Conservation (phyloP, 2,329 filamentous ascomycete species). For the Cladobotryum mycophilum region DNA sequence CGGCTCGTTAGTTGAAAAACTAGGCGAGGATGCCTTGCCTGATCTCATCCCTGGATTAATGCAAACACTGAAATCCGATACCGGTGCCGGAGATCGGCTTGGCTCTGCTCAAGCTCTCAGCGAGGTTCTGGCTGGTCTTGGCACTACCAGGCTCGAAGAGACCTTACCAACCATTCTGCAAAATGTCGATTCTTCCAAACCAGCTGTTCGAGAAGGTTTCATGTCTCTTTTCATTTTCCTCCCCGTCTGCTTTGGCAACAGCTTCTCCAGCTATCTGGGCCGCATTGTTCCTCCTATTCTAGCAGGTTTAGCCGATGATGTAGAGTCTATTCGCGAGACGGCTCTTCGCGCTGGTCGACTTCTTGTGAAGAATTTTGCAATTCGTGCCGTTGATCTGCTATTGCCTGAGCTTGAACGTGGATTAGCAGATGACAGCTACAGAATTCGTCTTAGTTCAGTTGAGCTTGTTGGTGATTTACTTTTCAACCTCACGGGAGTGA, state of each 20-base stretch:
- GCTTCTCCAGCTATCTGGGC: constrained; percentile 91
- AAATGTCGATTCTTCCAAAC: constrained; percentile 86
- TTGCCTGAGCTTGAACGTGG: constrained; percentile 93
- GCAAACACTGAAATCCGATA: constrained; percentile 95
- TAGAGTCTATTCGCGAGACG: constrained; percentile 96
- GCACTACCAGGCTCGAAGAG: constrained; percentile 87
- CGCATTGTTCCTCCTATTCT: constrained; percentile 95
- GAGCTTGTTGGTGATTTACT: constrained; percentile 94
- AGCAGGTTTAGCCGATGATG: constrained; percentile 86
- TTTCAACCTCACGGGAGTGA: constrained; percentile 96
- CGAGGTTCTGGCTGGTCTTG: constrained; percentile 91
- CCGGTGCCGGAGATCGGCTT: constrained; percentile 89
- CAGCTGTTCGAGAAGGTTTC: constrained; percentile 91
- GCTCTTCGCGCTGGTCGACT: constrained; percentile 87
- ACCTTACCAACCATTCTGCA: constrained; percentile 93
- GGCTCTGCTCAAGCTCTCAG: constrained; percentile 94
- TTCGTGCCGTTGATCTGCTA: constrained; percentile 86
- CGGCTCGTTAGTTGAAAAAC: constrained; percentile 94
- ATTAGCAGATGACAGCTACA: constrained; percentile 93
- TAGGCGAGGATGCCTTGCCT: constrained; percentile 92
- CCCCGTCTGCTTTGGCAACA: constrained; percentile 97
- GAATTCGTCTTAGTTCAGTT: constrained; percentile 95
- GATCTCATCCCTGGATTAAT: constrained; percentile 97
- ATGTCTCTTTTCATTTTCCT: constrained; percentile 99
- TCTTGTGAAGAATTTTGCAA: constrained; percentile 96